Conservation (phyloP, 75 land plant species). For the Larix kaempferi region DNA sequence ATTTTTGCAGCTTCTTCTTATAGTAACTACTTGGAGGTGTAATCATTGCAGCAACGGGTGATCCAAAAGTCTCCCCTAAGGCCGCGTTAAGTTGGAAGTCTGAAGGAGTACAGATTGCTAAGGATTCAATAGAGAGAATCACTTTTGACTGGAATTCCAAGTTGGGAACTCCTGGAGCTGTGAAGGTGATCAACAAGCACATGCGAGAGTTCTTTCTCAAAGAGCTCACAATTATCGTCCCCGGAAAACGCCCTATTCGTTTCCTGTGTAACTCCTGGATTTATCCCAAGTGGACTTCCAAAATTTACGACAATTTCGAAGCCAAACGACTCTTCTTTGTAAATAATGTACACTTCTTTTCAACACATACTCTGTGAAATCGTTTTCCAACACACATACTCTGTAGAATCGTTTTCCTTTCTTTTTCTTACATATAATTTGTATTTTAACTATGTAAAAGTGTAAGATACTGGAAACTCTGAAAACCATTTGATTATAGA, state of each 20-base stretch:
- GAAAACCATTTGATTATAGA: too few species aligned
- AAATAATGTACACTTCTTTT: background rate
- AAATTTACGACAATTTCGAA: background rate
- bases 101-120: too few species aligned
- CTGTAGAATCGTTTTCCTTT: too few species aligned
- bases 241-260: background rate
- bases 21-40: too few species aligned
- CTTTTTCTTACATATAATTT: too few species aligned
- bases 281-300: conserved; percentile 9
- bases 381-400: too few species aligned
- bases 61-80: too few species aligned
- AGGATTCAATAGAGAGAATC: background rate
- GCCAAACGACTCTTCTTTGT: conserved; percentile 17
- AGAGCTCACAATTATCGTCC: conserved; percentile 8
- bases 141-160: conserved; percentile 13
- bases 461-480: too few species aligned
- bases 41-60: conserved; percentile 18
- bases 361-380: too few species aligned
- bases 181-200: conserved; percentile 23
- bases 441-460: too few species aligned
- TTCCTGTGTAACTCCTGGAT: conserved; percentile 29
- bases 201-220: conserved; percentile 23
- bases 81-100: too few species aligned
- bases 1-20: too few species aligned
- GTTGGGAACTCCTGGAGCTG: conserved; percentile 34